Conservation (phyloP, 495 filamentous ascomycete genomes). For the Aspergillus saccharolyticus region DNA sequence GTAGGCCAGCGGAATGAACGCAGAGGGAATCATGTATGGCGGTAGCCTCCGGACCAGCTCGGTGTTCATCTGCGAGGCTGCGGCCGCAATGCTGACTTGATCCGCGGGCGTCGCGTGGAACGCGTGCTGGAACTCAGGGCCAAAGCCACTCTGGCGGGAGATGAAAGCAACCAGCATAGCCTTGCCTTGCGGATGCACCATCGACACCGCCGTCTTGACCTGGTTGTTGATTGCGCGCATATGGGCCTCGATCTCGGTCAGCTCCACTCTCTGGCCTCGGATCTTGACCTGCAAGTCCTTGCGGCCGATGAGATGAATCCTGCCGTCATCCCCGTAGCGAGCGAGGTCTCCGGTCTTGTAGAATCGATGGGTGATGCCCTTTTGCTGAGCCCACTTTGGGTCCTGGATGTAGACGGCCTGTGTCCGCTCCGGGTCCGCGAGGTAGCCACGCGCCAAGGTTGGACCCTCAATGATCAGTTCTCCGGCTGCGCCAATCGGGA, state of each 20-base stretch:
- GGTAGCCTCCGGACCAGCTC: slow-evolving; percentile 17
- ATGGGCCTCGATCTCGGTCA: slow-evolving; percentile 34
- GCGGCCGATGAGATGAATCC: slow-evolving; percentile 17
- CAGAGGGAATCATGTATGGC: slow-evolving; percentile 50
- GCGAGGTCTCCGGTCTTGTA: slow-evolving; percentile 26
- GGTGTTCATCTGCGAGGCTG: slow-evolving; percentile 9
- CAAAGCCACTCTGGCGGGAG: slow-evolving; percentile 12
- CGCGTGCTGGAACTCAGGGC: slow-evolving; percentile 2
- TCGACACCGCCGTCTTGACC: slow-evolving; percentile 10
- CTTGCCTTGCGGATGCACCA: slow-evolving; percentile 8
- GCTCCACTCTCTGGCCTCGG: slow-evolving; percentile 37
- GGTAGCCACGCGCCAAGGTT: slow-evolving; percentile 36
- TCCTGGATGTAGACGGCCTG: slow-evolving; percentile 25
- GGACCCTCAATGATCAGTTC: slow-evolving; percentile 43
- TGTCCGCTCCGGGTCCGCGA: slow-evolving; percentile 30
- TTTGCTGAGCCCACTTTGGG: slow-evolving; percentile 1
- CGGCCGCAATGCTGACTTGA: slow-evolving; percentile 3
- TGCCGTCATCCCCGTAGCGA: slow-evolving; percentile 12
- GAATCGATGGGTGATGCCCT: slow-evolving; percentile 1
- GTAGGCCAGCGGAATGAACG: slow-evolving; percentile 43
- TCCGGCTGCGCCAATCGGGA: slow-evolving; percentile 38
- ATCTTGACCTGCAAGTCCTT: slow-evolving; percentile 39
- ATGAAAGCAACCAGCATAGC: slow-evolving; percentile 7
- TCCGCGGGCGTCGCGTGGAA: slow-evolving; percentile 1
- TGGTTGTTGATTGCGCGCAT: slow-evolving; percentile 11